Evolutionary conservation across 2,329 filamentous ascomycete species (phyloP).

Genomic region (Nannizziopsis arthrosporioides): DNA sequence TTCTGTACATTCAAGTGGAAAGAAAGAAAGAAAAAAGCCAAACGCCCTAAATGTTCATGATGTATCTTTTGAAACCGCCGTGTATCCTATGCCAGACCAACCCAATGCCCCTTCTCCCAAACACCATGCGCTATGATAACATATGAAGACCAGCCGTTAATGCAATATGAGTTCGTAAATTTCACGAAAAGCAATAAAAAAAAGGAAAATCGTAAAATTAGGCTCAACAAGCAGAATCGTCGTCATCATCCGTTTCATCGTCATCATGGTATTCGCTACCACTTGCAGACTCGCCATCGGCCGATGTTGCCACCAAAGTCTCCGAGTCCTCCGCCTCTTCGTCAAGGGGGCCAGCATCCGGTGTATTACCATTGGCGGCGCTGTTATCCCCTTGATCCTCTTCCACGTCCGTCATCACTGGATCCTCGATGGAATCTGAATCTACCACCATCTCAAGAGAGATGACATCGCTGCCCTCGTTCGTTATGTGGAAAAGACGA

Average conservation of each 20-base stretch:
- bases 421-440: conserved; percentile 9
- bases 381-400: neutral
- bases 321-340: neutral
- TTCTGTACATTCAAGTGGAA: no score
- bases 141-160: neutral
- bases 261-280: neutral
- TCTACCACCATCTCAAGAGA: conserved; percentile 11
- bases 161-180: neutral
- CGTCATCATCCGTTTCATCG: neutral
- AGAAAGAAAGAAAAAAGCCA: no score
- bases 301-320: neutral
- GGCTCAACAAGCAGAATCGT: neutral
- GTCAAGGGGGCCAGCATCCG: neutral
- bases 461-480: conserved; percentile 10
- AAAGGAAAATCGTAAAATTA: neutral
- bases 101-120: neutral
- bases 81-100: neutral
- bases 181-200: neutral
- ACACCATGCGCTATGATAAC: neutral
- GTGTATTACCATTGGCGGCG: neutral
- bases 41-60: no score
- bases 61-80: no score
- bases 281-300: neutral
- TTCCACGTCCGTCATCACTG: neutral
- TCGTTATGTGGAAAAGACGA: conserved; percentile 13